Evolutionary conservation across 345 rosid species (phyloP), one percentile per base, ranked within the genome.

Genomic region (Salix koriyanagi): DNA sequence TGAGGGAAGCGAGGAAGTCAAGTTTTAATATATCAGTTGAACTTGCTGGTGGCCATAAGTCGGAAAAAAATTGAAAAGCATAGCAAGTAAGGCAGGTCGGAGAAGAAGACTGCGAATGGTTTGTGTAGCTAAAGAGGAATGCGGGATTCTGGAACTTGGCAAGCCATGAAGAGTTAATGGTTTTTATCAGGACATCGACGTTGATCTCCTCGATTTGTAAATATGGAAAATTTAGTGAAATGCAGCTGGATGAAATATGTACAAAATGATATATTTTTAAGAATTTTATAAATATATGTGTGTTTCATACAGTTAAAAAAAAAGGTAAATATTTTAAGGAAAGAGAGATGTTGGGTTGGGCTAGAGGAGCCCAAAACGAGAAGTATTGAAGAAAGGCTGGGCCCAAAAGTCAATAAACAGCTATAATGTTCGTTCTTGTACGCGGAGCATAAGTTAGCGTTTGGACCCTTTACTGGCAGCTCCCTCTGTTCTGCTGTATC

Each of bases 1-100:
- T 93, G 76, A 89, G 94, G 83, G 97, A 93, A 85, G 92, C 92
- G 13, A 94, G 91, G 32, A 91, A 86, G 75, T 88, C 96, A 1
- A 88, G 89, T 75, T 88, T 90, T 83, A 88, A 90, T 61, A 61
- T 92, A 77, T 74, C 86, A 12, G 88, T 89, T 5, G 97, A 89
- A 80, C 96, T 90, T 39, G 97, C 97, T 58, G 94, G 89, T 25
- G 87, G 90, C 73, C 73, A 74, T 26, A 68, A 75, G 62, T 58
- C 72, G 16, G 23, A 21, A 54, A 21, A 54, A 8, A 54, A 21
- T 9, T 34, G 37, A 5, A 34, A 5, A 34, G 25, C 60, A 19
- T 54, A 8, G 7, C 19, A 18, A 50, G 18, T 0, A 6, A 52
- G 60, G 60, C 23, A 52, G 60, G 23, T 23, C 60, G 18, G 69